A percentile compares a stretch with the other conserved stretches of the same genome.
Evolutionary conservation across 1,284 basidiomycete genomes (phyloP).

Genomic region (Pseudozyma thailandica): DNA sequence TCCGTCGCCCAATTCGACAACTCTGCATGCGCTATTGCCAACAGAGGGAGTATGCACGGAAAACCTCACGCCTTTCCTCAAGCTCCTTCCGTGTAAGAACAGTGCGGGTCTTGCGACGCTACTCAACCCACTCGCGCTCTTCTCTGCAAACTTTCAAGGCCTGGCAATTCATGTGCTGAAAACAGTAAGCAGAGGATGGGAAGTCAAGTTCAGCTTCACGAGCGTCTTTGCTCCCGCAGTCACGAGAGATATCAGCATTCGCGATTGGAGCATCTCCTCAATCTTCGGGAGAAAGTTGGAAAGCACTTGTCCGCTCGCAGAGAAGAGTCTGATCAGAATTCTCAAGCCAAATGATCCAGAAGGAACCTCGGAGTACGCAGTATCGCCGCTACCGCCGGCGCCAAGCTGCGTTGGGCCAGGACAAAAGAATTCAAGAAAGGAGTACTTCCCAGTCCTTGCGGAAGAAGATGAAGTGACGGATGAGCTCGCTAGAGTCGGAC

Average conservation of each 20-base stretch:
- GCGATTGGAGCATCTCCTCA: conserved; percentile 49
- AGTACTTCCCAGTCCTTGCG: conserved; percentile 17
- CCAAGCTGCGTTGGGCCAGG: conserved; percentile 11
- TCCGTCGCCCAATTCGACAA: conserved; percentile 4
- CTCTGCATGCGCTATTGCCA: conserved; percentile 48
- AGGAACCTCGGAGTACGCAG: conserved; percentile 6
- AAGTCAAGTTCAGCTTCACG: conserved; percentile 81
- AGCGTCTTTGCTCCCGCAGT: conserved; percentile 78
- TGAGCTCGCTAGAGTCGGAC: conserved; percentile 18
- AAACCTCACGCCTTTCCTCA: conserved; percentile 93
- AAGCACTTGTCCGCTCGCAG: conserved; percentile 48
- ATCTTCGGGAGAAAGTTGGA: conserved; percentile 44
- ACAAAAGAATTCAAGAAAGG: neutral
- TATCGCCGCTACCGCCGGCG: conserved; percentile 21
- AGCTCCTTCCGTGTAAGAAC: conserved; percentile 91
- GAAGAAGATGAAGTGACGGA: conserved; percentile 40
- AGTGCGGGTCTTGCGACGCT: conserved; percentile 83
- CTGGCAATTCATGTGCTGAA: conserved; percentile 75
- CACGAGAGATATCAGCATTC: conserved; percentile 28
- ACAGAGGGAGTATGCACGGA: conserved; percentile 78
- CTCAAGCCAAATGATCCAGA: conserved; percentile 26
- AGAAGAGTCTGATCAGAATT: conserved; percentile 34
- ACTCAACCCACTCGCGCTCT: conserved; percentile 84
- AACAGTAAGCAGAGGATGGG: conserved; percentile 70
- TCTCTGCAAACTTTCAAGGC: conserved; percentile 88